Base-by-base conservation (phyloP, 169 alveolate genomes). In the Plasmodium falciparum region DNA sequence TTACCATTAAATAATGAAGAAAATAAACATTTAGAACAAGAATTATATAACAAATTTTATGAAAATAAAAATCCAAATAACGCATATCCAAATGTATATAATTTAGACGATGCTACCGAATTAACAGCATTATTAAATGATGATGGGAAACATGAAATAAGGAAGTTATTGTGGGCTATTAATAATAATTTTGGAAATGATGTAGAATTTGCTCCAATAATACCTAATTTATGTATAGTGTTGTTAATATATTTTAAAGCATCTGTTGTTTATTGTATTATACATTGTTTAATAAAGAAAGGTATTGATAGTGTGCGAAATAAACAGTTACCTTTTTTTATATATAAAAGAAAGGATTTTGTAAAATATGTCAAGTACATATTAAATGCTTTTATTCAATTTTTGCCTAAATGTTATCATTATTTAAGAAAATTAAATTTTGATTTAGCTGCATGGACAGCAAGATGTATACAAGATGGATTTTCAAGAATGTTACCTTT, bases 391-490 rank as follows among this genome's bases (percentile, higher is more conserved):
- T 78, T 78, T 66, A 78, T 78, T 2, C 75, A 78, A n/a, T 78
- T 78, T 43, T 58, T 78, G 12, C 89, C 89, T 3, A 78, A 78
- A 17, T 78, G 89, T 49, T 78, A 78, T 52, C 56, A 78, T 52
- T 88, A 93, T 50, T 15, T 93, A 63, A 85, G 93, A 39, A 88
- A 69, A n/a, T 89, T 93, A 20, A 92, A 89, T 52, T 94, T 93
- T 33, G 96, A 93, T 67, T 59, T 93, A 13, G 93, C 94, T 20
- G 96, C 96, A 2, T 93, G 96, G 96, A 92, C 93, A 15, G 95
- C 96, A 4, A 71, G 96, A 26, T 69, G 95, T n/a, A 90, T 92
- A 9, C 96, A 93, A 88, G 86, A 91, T 26, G 96, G 95, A 1
- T 93, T 93, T 26, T 89, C 96, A 2, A 88, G 93, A 20, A 85